phyloP scores from a whole-genome alignment of 495 filamentous ascomycete genomes.

The Daldinia vernicosa region DNA sequence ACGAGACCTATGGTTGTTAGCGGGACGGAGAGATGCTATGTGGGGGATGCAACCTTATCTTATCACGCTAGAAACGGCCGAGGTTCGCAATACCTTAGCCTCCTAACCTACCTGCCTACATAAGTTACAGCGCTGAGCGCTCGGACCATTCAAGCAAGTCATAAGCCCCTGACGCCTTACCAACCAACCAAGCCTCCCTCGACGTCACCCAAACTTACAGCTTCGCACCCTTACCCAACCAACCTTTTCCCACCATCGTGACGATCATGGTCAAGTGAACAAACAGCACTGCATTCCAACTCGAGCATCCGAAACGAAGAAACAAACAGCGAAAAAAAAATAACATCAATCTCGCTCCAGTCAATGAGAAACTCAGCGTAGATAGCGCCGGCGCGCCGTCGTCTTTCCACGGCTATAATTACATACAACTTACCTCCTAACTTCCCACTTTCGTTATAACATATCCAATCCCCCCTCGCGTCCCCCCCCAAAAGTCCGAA shows the following conservation, averaged over 20 bases:
- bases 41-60: slow-evolving; percentile 18
- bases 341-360: background rate
- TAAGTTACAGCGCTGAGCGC: slow-evolving; percentile 3
- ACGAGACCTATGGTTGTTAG: background rate
- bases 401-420: background rate
- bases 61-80: slow-evolving; percentile 12
- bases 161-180: slow-evolving; percentile 13
- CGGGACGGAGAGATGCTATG: background rate
- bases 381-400: slow-evolving; percentile 1
- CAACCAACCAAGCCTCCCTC: slow-evolving; percentile 11
- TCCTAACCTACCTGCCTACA: background rate
- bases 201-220: slow-evolving; percentile 26
- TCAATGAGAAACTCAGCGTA: background rate
- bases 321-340: background rate
- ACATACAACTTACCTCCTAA: background rate
- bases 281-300: background rate
- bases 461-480: background rate
- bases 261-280: slow-evolving; percentile 1
- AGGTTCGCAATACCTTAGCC: no score
- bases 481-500: background rate
- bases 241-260: background rate
- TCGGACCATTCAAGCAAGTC: slow-evolving; percentile 35
- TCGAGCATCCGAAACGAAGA: background rate
- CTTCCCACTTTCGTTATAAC: slow-evolving; percentile 1
- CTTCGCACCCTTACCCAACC: background rate